Base-by-base conservation (phyloP, 2,329 filamentous ascomycete genomes). In the Metarhizium guizhouense region DNA sequence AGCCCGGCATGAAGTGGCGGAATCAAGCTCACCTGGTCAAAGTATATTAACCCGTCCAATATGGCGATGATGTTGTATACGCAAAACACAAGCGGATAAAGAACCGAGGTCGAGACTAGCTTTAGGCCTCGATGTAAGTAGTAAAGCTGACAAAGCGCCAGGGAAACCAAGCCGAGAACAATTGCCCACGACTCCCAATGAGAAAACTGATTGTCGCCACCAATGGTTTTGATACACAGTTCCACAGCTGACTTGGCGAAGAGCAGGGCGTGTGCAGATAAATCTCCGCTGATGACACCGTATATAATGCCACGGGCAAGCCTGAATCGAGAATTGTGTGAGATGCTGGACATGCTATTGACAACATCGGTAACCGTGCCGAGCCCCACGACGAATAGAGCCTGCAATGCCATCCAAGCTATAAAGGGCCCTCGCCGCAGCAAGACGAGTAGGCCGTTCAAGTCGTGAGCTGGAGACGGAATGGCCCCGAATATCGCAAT, bases 61-160 rank as follows among this genome's bases (percentile, higher is more conserved):
- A 99, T 99, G 61, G 94, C 94, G 66, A 97, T 92, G 66, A 99
- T 96, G 77, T 99, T 99, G 79, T 97, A 99, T 61, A 97, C 84
- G 78, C 94, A 99, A 73, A 99, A 99, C 43, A 97, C 92, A 63
- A 97, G 86, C 5, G 94, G 94, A 71, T 99, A 99, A 62, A 99
- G 79, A 59, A 97, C 87, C 65, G 90, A 96, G 25, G 94, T 97
- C 54, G 92, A 96, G 70, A 95, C 91, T 53, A 99, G 80, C 72
- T 96, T 96, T 59, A 99, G 80, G 54, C 94, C 94, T 47, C 90
- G 84, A 68, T 99, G 94, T 58, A 99, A 83, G 71, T 95, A 97
- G 73, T 96, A 99, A 6, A 99, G 81, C 71, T 99, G 94, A 48
- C 85, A 88, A 48, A 99, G 80, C 4, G 94, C 93, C 58, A 97